Percentiles rank a stretch among this genome's conserved stretches.
Evolutionary conservation across 495 filamentous ascomycete genomes (phyloP).

Genomic region (Podospora pseudocomata): DNA sequence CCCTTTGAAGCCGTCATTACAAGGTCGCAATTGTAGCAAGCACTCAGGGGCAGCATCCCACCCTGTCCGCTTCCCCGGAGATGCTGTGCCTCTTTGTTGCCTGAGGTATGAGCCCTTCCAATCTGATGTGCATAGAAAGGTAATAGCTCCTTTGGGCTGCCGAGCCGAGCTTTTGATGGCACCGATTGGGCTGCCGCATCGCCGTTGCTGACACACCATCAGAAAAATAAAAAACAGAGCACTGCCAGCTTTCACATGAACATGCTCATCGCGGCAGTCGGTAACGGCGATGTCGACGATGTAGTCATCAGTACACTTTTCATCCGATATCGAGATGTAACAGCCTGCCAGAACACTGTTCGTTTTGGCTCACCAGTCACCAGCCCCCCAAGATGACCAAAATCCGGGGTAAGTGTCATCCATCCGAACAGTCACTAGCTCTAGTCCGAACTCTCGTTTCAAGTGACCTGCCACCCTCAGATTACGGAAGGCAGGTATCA

Average conservation of each 20-base stretch:
- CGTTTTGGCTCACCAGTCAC: neutral
- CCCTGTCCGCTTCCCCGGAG: slow-evolving; percentile 9
- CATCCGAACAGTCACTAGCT: neutral
- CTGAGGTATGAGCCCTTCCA: neutral
- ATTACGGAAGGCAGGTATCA: neutral
- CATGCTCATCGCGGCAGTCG: neutral
- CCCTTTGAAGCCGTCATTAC: slow-evolving; percentile 7
- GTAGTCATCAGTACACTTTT: neutral
- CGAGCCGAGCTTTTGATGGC: neutral
- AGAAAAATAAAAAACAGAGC: neutral
- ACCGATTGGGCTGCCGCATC: neutral
- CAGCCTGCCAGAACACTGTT: neutral
- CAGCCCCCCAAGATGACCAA: neutral
- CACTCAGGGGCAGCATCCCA: slow-evolving; percentile 9
- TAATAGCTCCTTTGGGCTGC: neutral
- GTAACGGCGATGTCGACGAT: neutral
- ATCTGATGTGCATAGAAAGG: neutral
- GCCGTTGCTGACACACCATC: neutral
- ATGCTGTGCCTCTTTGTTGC: slow-evolving; percentile 5
- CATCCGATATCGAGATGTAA: neutral
- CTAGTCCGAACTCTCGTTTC: neutral
- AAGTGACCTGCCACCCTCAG: neutral
- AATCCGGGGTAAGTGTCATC: neutral
- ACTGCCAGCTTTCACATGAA: neutral
- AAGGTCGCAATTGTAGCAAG: slow-evolving; percentile 1